Base-by-base conservation (phyloP, 2,329 filamentous ascomycete genomes). In the Neopestalotiopsis sp. region DNA sequence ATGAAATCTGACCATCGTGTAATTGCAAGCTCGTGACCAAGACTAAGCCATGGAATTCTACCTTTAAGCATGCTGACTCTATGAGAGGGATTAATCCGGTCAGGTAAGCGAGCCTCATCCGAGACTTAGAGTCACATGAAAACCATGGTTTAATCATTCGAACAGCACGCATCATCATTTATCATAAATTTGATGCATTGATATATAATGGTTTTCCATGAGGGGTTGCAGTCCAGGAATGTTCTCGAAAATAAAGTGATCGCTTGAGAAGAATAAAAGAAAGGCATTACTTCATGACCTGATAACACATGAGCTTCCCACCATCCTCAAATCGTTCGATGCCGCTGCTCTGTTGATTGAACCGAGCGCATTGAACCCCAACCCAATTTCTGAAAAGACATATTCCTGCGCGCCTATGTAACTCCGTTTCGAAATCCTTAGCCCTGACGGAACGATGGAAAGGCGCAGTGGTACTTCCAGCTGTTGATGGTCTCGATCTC, bases 361-460 rank as follows among this genome's bases (percentile, higher is more conserved):
- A 20, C n/a, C 6, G 1, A 20, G 3, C 2, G 1, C n/a, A 2
- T n/a, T 10, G n/a, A 3, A 9, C 17, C 17, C 9, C n/a, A 3
- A 20, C 45, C 45, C 17, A 52, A 3, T 6, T 52, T n/a, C 17
- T 20, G 45, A 52, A 20, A 52, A 24, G 17, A 17, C 17, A 10
- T 9, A n/a, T n/a, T 6, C 45, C 17, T 9, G n/a, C 3, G 17
- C 45, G n/a, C n/a, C n/a, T 17, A n/a, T 49, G 45, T n/a, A 49
- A 49, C 45, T n/a, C 17, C 17, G 17, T 17, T 52, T 52, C 17
- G n/a, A 9, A n/a, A n/a, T 6, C n/a, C 4, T 20, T n/a, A 7
- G 2, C 17, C n/a, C 45, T n/a, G n/a, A 52, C 6, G 7, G 45
- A n/a, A 20, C 4, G n/a, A 52, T 17, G 5, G 4, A 52, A 9